Percentiles rank a stretch among this genome's conserved stretches.
Conservation (phyloP, 495 filamentous ascomycete species). For the Penicillium longicatenatum region DNA sequence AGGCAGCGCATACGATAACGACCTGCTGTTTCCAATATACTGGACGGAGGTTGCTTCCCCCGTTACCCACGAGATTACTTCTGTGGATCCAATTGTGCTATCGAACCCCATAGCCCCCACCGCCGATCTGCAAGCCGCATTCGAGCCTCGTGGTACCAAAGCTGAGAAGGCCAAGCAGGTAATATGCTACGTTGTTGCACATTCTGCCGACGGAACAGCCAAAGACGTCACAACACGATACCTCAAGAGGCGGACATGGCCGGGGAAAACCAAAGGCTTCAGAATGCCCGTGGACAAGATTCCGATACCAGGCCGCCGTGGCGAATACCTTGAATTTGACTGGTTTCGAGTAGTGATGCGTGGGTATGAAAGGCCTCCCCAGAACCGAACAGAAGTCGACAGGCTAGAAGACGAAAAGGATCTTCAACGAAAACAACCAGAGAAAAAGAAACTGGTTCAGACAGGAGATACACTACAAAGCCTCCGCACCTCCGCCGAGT, state of each 20-base stretch:
- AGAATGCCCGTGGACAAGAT: conserved; percentile 76
- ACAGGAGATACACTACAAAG: conserved; percentile 80
- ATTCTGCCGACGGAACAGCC: conserved; percentile 81
- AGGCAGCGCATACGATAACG: conserved; percentile 54
- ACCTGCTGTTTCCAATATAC: conserved; percentile 82
- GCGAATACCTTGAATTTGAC: conserved; percentile 71
- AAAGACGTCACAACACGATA: conserved; percentile 96
- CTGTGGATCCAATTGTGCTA: conserved; percentile 74
- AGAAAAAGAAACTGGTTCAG: conserved; percentile 68
- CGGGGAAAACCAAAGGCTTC: conserved; percentile 87
- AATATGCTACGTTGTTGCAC: conserved; percentile 88
- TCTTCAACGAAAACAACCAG: conserved; percentile 67
- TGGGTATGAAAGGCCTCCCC: conserved; percentile 63
- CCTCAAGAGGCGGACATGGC: conserved; percentile 78
- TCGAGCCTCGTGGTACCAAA: conserved; percentile 80
- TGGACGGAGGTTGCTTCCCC: conserved; percentile 91
- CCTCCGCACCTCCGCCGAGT: conserved; percentile 83
- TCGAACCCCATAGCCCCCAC: conserved; percentile 66
- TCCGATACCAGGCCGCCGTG: conserved; percentile 74
- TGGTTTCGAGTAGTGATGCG: conserved; percentile 85
- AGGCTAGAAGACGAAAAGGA: conserved; percentile 76
- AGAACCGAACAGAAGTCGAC: conserved; percentile 67
- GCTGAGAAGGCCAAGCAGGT: conserved; percentile 86
- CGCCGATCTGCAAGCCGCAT: conserved; percentile 67
- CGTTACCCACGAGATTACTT: conserved; percentile 71